Percentiles rank a stretch among this genome's conserved stretches.
Conservation (phyloP, 2,329 filamentous ascomycete genomes). For the Didymellaceae sp. region DNA sequence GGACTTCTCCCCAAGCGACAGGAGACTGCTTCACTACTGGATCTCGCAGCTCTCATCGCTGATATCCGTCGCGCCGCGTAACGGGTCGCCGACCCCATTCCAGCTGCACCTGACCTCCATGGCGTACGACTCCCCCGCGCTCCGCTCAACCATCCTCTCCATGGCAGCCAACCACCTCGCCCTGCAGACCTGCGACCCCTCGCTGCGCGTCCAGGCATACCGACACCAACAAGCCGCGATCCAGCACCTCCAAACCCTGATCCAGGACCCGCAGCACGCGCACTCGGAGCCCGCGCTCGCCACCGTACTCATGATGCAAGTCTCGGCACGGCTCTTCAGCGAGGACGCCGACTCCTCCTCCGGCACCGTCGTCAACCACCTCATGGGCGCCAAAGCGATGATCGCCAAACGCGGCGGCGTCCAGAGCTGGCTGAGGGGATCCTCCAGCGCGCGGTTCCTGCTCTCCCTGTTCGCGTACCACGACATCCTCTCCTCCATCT, state of each 20-base stretch:
- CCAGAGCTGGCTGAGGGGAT: slow-evolving; percentile 13
- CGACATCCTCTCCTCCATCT: slow-evolving; percentile 42
- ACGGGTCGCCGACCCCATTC: slow-evolving; percentile 29
- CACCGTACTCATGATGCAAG: slow-evolving; percentile 45
- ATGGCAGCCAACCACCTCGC: slow-evolving; percentile 43
- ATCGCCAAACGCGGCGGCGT: slow-evolving; percentile 26
- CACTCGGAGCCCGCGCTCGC: slow-evolving; percentile 34
- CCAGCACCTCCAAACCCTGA: slow-evolving; percentile 31
- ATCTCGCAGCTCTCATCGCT: slow-evolving; percentile 31
- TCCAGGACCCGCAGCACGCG: slow-evolving; percentile 29
- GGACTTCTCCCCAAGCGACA: slow-evolving; percentile 27
- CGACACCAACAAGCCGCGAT: slow-evolving; percentile 40
- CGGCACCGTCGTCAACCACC: slow-evolving; percentile 37
- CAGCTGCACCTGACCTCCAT: slow-evolving; percentile 39
- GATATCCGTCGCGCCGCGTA: slow-evolving; percentile 35
- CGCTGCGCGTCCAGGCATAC: slow-evolving; percentile 33
- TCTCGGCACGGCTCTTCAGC: slow-evolving; percentile 38
- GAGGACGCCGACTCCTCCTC: slow-evolving; percentile 37
- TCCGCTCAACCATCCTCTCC: slow-evolving; percentile 40
- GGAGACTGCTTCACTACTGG: slow-evolving; percentile 40
- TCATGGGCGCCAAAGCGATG: slow-evolving; percentile 42
- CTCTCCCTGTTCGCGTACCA: slow-evolving; percentile 42
- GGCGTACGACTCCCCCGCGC: slow-evolving; percentile 32
- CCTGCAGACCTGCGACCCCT: slow-evolving; percentile 26
- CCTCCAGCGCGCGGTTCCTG: slow-evolving; percentile 36